phyloP scores from a whole-genome alignment of 23 red algal species.

The Gracilaria vermiculophylla region DNA sequence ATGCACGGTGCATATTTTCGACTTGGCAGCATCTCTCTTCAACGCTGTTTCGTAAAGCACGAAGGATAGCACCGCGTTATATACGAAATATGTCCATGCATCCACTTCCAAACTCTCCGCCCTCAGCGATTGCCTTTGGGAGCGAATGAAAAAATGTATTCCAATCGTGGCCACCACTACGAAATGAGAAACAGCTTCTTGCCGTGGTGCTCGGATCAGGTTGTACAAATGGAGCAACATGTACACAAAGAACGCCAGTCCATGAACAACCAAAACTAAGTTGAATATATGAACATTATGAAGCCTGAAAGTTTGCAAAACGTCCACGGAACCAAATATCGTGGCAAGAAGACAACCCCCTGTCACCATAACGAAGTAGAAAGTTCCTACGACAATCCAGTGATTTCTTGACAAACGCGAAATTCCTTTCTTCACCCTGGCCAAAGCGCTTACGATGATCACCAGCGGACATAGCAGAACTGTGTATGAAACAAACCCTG shows the following conservation, averaged over 20 bases:
- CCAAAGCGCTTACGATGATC: background rate
- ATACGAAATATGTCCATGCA: background rate
- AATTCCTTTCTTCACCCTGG: conserved; percentile 14
- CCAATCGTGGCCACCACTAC: background rate
- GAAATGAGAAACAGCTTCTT: background rate
- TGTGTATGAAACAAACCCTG: conserved; percentile 36
- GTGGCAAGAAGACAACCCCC: conserved; percentile 8
- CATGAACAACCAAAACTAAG: conserved; percentile 1
- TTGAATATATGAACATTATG: conserved; percentile 1
- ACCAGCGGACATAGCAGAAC: conserved; percentile 34
- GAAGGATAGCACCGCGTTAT: background rate
- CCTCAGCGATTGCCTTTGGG: background rate
- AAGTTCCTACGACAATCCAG: conserved; percentile 8
- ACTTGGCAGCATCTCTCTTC: background rate
- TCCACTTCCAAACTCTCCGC: background rate
- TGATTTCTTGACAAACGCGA: background rate
- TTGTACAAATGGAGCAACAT: background rate
- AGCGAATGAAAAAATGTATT: background rate
- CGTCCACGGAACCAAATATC: conserved; percentile 5
- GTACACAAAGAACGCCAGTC: background rate
- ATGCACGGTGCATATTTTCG: background rate
- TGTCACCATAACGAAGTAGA: conserved; percentile 17
- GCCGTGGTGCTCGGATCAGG: background rate
- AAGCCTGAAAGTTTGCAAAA: conserved; percentile 19
- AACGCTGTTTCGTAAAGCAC: background rate